Evolutionary conservation across 192 early-diverging fungal species (phyloP), one percentile per base, ranked within the genome.

Genomic region (Mortierella alpina): DNA sequence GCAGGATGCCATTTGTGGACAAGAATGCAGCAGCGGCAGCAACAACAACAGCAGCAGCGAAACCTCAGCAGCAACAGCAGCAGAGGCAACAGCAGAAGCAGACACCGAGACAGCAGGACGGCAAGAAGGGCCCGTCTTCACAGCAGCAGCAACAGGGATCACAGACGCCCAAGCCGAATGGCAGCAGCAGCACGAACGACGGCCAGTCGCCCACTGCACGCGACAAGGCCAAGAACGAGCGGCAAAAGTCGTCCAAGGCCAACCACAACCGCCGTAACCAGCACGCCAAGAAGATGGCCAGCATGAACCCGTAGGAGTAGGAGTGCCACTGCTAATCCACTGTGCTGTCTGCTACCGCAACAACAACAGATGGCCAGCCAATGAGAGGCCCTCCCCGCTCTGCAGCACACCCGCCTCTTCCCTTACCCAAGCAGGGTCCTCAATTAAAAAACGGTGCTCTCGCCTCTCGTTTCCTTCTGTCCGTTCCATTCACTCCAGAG

Each of bases 221-320:
- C 18, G 75, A 88, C 15, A 57, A 68, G 39, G 72, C 73, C 46
- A 82, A 81, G 73, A 92, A 90, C 64, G 88, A 86, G 41, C 84
- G 88, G 31, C 87, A 93, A 79, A 93, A 93, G 79, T 84, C 91
- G 11, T 83, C 86, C 58, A 77, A 89, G 17, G 92, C 73, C 12
- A 95, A 95, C 73, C 93, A 96, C 63, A 90, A 91, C 62, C 90
- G 94, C 47, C 92, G 93, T 56, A 86, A 90, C 62, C 89, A 86
- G 66, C 89, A 92, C 55, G 91, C 89, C 49, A 91, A 90, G 83
- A 96, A 96, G 69, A 83, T 91, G 65, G 86, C 83, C 39, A 77
- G 74, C 53, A 73, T 67, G 67, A 73, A 80, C 47, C 77, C 77
- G n/a, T 76, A 76, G 66, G 68, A 4, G 62, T 2, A 55, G 11